These are phyloP conservation scores for Picea abies DNA, from an alignment of 83 land plant species.

Conservation along the genomic window DNA sequence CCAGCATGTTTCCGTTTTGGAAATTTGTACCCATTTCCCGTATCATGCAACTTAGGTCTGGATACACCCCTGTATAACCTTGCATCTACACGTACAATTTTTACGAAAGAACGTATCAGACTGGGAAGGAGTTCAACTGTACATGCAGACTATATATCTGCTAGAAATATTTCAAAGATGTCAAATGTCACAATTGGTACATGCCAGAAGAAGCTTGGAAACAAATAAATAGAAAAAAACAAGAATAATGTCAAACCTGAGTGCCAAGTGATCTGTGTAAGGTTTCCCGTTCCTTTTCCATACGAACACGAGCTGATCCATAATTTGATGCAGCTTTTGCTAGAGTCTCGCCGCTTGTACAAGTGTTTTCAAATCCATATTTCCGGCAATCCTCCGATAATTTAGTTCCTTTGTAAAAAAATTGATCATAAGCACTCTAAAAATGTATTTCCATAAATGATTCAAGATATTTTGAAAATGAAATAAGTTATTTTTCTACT, in stretches of 20 bases:
- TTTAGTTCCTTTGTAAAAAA: conserved; percentile 44
- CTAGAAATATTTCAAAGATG: too few species aligned
- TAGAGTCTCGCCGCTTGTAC: conserved; percentile 64
- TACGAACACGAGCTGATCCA: conserved; percentile 53
- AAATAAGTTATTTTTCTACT: neutral
- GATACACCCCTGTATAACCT: too few species aligned
- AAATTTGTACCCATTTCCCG: too few species aligned
- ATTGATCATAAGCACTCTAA: neutral
- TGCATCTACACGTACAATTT: too few species aligned
- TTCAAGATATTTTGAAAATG: conserved; percentile 71
- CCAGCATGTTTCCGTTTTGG: too few species aligned
- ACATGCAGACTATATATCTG: too few species aligned
- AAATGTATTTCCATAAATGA: conserved; percentile 42
- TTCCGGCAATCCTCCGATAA: conserved; percentile 73
- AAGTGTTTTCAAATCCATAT: conserved; percentile 72
- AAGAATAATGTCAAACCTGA: conserved; percentile 42
- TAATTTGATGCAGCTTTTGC: conserved; percentile 65
- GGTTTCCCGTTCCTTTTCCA: conserved; percentile 69
- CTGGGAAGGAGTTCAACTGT: too few species aligned
- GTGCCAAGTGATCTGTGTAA: conserved; percentile 63
- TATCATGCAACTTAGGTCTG: too few species aligned
- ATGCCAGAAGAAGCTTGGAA: too few species aligned
- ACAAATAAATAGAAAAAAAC: too few species aligned
- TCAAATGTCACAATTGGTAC: too few species aligned
- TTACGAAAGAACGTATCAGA: too few species aligned